phyloP scores from a whole-genome alignment of 805 yeast species.

The Kazachstania africana region DNA sequence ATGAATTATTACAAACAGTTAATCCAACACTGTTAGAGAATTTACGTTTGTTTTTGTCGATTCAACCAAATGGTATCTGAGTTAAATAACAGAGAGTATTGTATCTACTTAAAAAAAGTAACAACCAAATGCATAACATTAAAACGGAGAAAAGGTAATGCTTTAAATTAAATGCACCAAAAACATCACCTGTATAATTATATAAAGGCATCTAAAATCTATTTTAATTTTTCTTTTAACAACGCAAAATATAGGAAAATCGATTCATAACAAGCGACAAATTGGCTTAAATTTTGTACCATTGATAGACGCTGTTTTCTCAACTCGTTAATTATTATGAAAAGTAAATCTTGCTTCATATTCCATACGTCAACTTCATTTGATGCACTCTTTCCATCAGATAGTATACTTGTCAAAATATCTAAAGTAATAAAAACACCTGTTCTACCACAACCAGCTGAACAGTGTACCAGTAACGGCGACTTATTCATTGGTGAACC shows the following conservation, averaged over 20 bases:
- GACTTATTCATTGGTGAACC: constrained; percentile 5
- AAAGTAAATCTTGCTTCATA: constrained; percentile 41
- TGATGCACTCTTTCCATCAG: constrained; percentile 23
- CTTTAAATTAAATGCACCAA: too few species aligned
- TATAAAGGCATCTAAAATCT: too few species aligned
- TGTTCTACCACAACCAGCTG: constrained; percentile 95
- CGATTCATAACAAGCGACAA: constrained; percentile 57
- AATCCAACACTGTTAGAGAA: constrained; percentile 18
- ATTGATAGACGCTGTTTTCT: constrained; percentile 61
- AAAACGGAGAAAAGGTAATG: too few species aligned
- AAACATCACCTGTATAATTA: too few species aligned
- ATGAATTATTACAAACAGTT: constrained; percentile 12
- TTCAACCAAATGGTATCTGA: too few species aligned
- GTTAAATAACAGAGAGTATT: background rate
- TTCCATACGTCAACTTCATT: constrained; percentile 32
- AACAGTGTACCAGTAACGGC: constrained; percentile 74
- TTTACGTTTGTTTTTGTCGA: constrained; percentile 16
- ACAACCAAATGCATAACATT: too few species aligned
- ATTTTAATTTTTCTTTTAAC: constrained; percentile 8
- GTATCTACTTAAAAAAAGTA: background rate
- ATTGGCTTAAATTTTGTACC: constrained; percentile 72
- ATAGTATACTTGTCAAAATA: constrained; percentile 27
- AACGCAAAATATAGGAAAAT: constrained; percentile 22
- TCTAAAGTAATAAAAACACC: constrained; percentile 77
- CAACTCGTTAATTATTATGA: constrained; percentile 47